Percentiles rank a stretch among this genome's conserved stretches.
Conservation (phyloP, 352 stramenopile species). For the Elongisporangium prolatum region DNA sequence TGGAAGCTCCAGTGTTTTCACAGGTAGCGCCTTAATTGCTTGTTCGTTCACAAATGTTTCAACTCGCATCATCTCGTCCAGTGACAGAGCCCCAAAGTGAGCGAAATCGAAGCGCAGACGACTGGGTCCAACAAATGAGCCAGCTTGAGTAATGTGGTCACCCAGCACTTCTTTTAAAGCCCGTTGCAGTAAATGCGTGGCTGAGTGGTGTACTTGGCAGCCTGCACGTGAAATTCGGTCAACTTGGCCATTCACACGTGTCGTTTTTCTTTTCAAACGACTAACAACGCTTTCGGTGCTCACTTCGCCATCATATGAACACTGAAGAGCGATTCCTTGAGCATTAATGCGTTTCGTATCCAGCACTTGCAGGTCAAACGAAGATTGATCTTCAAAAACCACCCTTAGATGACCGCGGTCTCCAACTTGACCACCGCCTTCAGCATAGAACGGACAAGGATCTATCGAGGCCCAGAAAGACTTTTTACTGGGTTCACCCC, state of each 20-base stretch:
- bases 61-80: slow-evolving; percentile 54
- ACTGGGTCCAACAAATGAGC: slow-evolving; percentile 55
- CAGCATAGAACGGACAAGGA: slow-evolving; percentile 69
- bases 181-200: slow-evolving; percentile 71
- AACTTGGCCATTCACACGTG: slow-evolving; percentile 34
- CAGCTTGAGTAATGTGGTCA: slow-evolving; percentile 67
- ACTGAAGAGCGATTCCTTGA: slow-evolving; percentile 43
- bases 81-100: slow-evolving; percentile 64
- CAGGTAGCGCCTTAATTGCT: slow-evolving; percentile 28
- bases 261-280: slow-evolving; percentile 1
- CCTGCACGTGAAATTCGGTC: slow-evolving; percentile 42
- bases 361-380: slow-evolving; percentile 19
- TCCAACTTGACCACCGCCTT: slow-evolving; percentile 74
- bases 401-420: slow-evolving; percentile 36
- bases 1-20: slow-evolving; percentile 38
- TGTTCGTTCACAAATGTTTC: slow-evolving; percentile 56
- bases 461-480: slow-evolving; percentile 43
- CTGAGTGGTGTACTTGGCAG: slow-evolving; percentile 67
- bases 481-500: slow-evolving; percentile 12
- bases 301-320: slow-evolving; percentile 5
- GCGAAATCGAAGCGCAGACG: slow-evolving; percentile 81
- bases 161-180: slow-evolving; percentile 64
- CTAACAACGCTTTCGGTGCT: not conserved
- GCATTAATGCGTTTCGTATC: slow-evolving; percentile 41
- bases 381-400: not conserved